Base-by-base conservation (phyloP, 2,329 filamentous ascomycete genomes). In the Scolecobasidium constrictum region DNA sequence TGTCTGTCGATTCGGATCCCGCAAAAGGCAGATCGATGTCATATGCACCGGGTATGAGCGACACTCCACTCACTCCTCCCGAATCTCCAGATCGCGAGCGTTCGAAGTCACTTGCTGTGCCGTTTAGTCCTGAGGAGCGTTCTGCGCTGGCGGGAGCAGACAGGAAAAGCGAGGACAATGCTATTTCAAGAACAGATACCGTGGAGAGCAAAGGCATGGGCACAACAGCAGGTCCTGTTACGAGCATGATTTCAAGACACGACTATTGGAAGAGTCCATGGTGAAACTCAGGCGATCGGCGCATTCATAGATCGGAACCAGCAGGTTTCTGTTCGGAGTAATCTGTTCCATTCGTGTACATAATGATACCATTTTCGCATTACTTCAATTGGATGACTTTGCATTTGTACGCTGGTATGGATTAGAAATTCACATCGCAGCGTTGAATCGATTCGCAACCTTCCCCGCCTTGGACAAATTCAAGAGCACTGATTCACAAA, bases 221-320 rank as follows among this genome's bases (percentile, higher is more conserved):
- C 11, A 44, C 35, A 13, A 39, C 17, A 12, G 9, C 36, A 15
- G 21, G 31, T 17, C 42, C 42, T 6, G 35, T 44, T 12, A 37
- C 35, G n/a, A 36, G 31, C 13, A 44, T 44, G 42, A 38, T 44
- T 17, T 44, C 42, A 7, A 19, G 42, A 16, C 42, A 39, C 23
- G 42, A 44, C 33, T 34, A 44, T 9, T 42, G 40, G 40, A n/a
- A 36, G 17, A 36, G 18, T 16, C 34, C 34, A 31, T 31, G 26
- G 26, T 31, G 26, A 31, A n/a, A 31, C 26, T 9, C n/a, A 31
- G 26, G 9, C n/a, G 26, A 7, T 31, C n/a, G 26, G n/a, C n/a
- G 26, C 26, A 31, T 31, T 31, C n/a, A n/a, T n/a, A n/a, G n/a
- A n/a, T n/a, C n/a, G n/a, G n/a, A n/a, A n/a, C n/a, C n/a, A n/a